Conservation (phyloP, 1,284 basidiomycete species). For the Moesziomyces sp. region DNA sequence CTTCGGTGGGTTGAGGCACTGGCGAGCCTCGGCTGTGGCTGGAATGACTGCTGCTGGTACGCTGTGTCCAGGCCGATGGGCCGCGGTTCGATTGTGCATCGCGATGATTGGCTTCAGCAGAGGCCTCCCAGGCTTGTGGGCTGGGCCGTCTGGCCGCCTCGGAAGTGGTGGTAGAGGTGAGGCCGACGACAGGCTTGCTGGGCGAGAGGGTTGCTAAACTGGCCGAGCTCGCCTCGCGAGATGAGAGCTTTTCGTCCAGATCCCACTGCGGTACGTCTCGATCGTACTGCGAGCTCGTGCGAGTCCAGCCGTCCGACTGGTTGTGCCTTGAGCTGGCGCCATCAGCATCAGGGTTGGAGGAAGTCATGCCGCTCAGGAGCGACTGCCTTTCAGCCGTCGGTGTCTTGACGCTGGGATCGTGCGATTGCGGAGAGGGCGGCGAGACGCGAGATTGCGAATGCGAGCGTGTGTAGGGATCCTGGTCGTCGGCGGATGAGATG, state of each 20-base stretch:
- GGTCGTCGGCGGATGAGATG: conserved; percentile 8
- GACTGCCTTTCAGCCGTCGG: conserved; percentile 25
- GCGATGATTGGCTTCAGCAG: background rate
- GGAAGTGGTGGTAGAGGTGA: conserved; percentile 13
- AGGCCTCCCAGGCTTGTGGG: background rate
- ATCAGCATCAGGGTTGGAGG: background rate
- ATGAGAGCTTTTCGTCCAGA: conserved; percentile 41
- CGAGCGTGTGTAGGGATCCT: conserved; percentile 40
- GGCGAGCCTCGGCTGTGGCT: conserved; percentile 13
- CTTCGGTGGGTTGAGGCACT: conserved; percentile 6
- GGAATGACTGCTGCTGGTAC: conserved; percentile 11
- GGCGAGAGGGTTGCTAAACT: conserved; percentile 42
- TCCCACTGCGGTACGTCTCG: conserved; percentile 55
- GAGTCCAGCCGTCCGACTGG: background rate
- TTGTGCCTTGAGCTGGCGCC: background rate
- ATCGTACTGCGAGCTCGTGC: conserved; percentile 24
- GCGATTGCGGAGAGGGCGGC: conserved; percentile 8
- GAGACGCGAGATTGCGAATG: conserved; percentile 28
- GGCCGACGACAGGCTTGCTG: conserved; percentile 7
- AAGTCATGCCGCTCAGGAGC: conserved; percentile 22
- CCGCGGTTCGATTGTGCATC: background rate
- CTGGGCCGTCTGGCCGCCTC: conserved; percentile 1
- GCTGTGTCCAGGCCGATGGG: conserved; percentile 2
- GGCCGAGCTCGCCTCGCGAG: conserved; percentile 35
- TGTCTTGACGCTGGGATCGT: conserved; percentile 24